phyloP scores from a whole-genome alignment of 1,284 basidiomycete species.

The Microbotryum saponariae region DNA sequence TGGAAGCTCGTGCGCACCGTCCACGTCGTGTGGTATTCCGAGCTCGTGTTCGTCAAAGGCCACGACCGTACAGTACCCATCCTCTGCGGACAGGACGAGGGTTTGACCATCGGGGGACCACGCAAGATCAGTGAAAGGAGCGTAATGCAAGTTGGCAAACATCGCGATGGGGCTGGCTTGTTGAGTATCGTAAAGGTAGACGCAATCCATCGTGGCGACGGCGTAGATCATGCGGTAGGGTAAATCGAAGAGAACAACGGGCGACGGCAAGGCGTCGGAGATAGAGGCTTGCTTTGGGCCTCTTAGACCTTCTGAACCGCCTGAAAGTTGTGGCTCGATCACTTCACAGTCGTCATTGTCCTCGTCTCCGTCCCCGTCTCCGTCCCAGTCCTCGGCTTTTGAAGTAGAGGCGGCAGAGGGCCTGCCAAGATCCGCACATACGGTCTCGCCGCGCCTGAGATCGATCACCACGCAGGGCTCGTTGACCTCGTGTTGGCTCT shows the following conservation, averaged over 20 bases:
- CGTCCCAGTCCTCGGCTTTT: too few relatives aligned
- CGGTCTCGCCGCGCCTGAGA: too few relatives aligned
- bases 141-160: slow-evolving; percentile 91
- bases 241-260: slow-evolving; percentile 69
- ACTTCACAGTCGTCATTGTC: too few relatives aligned
- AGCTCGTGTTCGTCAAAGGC: slow-evolving; percentile 74
- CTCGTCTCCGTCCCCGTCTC: too few relatives aligned
- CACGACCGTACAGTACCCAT: slow-evolving; percentile 94
- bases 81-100: slow-evolving; percentile 81
- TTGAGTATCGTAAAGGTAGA: slow-evolving; percentile 94
- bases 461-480: slow-evolving; percentile 41
- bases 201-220: slow-evolving; percentile 91
- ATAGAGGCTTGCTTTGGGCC: background rate
- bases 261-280: slow-evolving; percentile 18
- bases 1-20: too few relatives aligned
- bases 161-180: slow-evolving; percentile 87
- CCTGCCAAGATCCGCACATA: too few relatives aligned
- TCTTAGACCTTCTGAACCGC: background rate
- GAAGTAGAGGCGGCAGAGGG: too few relatives aligned
- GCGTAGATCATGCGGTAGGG: slow-evolving; percentile 94
- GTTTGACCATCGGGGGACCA: slow-evolving; percentile 96
- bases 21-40: slow-evolving; percentile 48
- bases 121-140: slow-evolving; percentile 91
- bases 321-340: background rate
- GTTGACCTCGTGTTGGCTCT: slow-evolving; percentile 43